Percentiles rank a stretch among this genome's conserved stretches.
Conservation (phyloP, 2,329 filamentous ascomycete species). For the Aspergillus aculeatus region DNA sequence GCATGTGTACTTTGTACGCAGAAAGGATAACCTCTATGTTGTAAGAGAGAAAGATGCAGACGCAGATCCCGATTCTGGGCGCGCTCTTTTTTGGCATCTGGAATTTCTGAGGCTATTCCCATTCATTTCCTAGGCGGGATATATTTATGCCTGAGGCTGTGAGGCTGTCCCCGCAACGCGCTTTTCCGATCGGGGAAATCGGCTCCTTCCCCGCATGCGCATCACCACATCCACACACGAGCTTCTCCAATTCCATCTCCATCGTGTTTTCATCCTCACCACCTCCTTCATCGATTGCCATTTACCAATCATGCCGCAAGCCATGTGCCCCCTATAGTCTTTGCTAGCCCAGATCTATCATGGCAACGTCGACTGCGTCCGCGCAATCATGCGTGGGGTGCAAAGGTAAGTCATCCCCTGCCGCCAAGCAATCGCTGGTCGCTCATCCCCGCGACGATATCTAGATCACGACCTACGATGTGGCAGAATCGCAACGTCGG, state of each 20-base stretch:
- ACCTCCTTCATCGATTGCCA: too few species aligned
- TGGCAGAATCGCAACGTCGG: not conserved
- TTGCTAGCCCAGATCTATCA: not conserved
- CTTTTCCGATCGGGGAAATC: not conserved
- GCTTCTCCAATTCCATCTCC: too few species aligned
- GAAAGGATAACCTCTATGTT: too few species aligned
- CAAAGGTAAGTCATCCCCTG: not conserved
- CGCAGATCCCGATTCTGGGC: too few species aligned
- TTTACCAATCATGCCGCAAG: too few species aligned
- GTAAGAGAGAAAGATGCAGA: too few species aligned
- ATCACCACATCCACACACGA: too few species aligned
- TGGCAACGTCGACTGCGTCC: not conserved
- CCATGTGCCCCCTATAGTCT: too few species aligned
- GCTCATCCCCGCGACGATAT: not conserved
- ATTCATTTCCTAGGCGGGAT: too few species aligned
- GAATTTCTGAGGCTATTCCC: too few species aligned
- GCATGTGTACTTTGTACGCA: too few species aligned
- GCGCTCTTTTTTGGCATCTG: not conserved
- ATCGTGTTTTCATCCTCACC: too few species aligned
- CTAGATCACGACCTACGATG: slow-evolving; percentile 3
- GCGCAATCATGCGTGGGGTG: not conserved
- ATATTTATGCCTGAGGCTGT: not conserved
- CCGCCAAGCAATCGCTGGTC: not conserved
- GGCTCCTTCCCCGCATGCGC: not conserved
- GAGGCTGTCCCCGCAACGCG: not conserved